phyloP scores from a whole-genome alignment of 2,329 filamentous ascomycete genomes.

The Beauveria asiatica region DNA sequence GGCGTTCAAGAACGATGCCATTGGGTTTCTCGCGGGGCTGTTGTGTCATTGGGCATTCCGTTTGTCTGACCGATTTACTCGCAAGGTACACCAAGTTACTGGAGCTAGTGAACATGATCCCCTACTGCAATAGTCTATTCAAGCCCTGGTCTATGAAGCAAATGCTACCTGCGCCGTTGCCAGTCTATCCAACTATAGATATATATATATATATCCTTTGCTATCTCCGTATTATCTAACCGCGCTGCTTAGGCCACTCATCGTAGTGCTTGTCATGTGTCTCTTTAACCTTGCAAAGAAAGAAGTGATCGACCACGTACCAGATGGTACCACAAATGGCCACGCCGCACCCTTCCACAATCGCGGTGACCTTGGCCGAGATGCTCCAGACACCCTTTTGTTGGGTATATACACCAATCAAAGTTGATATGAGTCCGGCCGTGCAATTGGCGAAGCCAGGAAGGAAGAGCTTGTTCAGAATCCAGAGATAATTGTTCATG shows the following conservation, averaged over 20 bases:
- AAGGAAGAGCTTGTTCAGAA: constrained; percentile 42
- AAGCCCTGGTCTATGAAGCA: neutral
- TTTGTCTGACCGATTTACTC: constrained; percentile 33
- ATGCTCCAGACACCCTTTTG: constrained; percentile 35
- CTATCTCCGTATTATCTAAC: neutral
- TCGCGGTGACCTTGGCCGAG: constrained; percentile 29
- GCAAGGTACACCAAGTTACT: constrained; percentile 23
- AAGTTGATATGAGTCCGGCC: constrained; percentile 40
- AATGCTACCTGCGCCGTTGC: neutral
- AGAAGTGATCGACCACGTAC: constrained; percentile 22
- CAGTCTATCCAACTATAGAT: neutral
- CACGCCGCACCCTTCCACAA: constrained; percentile 26
- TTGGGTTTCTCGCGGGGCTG: constrained; percentile 78
- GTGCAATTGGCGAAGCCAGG: constrained; percentile 36
- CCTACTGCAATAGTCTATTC: constrained; percentile 20
- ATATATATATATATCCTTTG: neutral
- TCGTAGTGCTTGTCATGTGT: constrained; percentile 20
- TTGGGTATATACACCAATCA: constrained; percentile 41
- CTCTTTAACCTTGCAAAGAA: constrained; percentile 23
- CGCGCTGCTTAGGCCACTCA: constrained; percentile 12
- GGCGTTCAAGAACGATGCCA: constrained; percentile 81
- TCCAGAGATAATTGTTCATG: constrained; percentile 44
- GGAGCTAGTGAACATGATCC: constrained; percentile 22
- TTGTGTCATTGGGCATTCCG: constrained; percentile 65
- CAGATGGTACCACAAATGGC: constrained; percentile 21